phyloP scores from a whole-genome alignment of 495 filamentous ascomycete species.

The Tuber calosporum region DNA sequence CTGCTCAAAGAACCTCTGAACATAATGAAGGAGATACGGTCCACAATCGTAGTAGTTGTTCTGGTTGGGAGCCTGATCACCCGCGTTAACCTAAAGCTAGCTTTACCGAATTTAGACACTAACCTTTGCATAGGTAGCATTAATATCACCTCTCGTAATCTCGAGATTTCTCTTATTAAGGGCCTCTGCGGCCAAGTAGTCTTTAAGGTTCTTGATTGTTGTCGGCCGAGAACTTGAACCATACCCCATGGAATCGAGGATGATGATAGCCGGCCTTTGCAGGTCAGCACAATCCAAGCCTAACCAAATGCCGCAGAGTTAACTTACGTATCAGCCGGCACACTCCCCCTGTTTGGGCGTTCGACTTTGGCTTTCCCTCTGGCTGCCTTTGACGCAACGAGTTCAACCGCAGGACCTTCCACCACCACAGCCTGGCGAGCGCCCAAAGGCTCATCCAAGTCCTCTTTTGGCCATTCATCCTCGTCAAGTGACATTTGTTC shows the following conservation, averaged over 20 bases:
- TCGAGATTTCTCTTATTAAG: constrained; percentile 59
- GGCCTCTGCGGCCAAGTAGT: constrained; percentile 70
- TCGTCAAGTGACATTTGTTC: constrained; percentile 30
- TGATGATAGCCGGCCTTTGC: constrained; percentile 63
- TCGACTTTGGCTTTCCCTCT: constrained; percentile 20
- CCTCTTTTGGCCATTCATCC: constrained; percentile 18
- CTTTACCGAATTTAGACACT: not conserved
- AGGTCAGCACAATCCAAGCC: constrained; percentile 14
- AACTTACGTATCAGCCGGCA: constrained; percentile 42
- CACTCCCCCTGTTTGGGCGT: constrained; percentile 31
- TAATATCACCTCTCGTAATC: constrained; percentile 54
- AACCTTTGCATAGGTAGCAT: constrained; percentile 38
- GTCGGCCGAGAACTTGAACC: constrained; percentile 48
- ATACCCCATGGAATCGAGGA: constrained; percentile 72
- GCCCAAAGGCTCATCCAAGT: constrained; percentile 8
- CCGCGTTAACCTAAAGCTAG: constrained; percentile 13
- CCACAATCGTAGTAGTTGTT: constrained; percentile 85
- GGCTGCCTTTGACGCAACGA: constrained; percentile 15
- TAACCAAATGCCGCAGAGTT: constrained; percentile 6
- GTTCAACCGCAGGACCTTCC: constrained; percentile 8
- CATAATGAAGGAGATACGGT: constrained; percentile 72
- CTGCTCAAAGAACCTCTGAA: constrained; percentile 59
- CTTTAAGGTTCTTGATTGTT: constrained; percentile 59
- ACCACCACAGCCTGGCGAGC: constrained; percentile 18
- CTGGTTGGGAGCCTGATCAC: constrained; percentile 55